phyloP scores from a whole-genome alignment of 2,329 filamentous ascomycete genomes.

The Talaromyces albobiverticillius region DNA sequence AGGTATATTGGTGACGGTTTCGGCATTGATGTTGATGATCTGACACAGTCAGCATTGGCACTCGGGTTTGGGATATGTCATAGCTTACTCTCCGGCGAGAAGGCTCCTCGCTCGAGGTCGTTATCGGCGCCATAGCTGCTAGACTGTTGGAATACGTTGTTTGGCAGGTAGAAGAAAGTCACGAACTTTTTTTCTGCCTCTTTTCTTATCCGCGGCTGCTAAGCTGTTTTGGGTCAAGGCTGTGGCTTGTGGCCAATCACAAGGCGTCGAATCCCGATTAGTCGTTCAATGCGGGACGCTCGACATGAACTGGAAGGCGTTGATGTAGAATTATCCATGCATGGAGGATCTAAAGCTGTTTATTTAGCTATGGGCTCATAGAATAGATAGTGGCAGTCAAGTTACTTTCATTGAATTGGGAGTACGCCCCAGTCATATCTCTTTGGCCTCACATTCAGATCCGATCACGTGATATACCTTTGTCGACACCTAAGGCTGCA shows the following conservation, averaged over 20 bases:
- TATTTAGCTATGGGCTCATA: too few species aligned
- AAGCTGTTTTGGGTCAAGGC: background rate
- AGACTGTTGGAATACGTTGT: background rate
- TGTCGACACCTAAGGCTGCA: conserved; percentile 34
- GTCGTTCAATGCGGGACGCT: background rate
- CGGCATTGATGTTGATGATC: conserved; percentile 82
- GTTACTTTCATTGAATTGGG: too few species aligned
- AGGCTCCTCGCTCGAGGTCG: conserved; percentile 42
- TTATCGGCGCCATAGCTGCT: conserved; percentile 40
- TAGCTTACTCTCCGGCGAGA: conserved; percentile 39
- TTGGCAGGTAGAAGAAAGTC: background rate
- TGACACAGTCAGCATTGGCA: conserved; percentile 35
- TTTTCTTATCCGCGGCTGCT: conserved; percentile 10
- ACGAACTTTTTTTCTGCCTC: conserved; percentile 13
- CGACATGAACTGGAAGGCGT: background rate
- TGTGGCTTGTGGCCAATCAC: conserved; percentile 6
- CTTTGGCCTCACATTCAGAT: background rate
- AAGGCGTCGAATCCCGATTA: conserved; percentile 5
- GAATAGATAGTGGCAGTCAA: too few species aligned
- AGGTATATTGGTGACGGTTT: conserved; percentile 84
- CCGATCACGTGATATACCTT: conserved; percentile 31
- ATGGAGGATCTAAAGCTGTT: too few species aligned
- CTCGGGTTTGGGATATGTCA: background rate
- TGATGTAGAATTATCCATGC: background rate
- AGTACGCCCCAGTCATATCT: too few species aligned